phyloP scores from a whole-genome alignment of 441 rosid genomes.

The Pelargonium myrrhifolium region DNA sequence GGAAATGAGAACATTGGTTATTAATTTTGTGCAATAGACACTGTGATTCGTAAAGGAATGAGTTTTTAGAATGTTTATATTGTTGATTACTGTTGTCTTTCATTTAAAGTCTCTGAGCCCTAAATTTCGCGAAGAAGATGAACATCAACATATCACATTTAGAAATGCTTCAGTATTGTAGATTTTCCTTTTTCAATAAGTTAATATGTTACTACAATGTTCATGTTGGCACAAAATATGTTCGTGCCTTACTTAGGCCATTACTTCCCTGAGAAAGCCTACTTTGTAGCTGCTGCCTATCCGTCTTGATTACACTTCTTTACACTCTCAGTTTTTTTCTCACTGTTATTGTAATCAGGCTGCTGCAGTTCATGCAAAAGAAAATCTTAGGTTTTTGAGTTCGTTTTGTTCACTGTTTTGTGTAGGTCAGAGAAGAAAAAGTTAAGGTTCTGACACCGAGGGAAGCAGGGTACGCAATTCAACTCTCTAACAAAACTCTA shows the following conservation, averaged over 20 bases:
- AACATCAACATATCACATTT: no score
- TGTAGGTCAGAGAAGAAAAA: conserved; percentile 70
- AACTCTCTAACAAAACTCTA: conserved; percentile 70
- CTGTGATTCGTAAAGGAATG: background rate
- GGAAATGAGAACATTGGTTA: background rate
- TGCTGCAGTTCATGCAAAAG: conserved; percentile 3
- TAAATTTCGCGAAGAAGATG: no score
- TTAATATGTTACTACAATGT: no score
- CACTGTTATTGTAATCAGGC: background rate
- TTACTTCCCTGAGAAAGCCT: no score
- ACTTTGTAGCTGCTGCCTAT: no score
- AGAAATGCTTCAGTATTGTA: no score
- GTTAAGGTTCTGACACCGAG: conserved; percentile 72
- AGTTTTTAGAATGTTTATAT: background rate
- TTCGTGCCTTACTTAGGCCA: no score
- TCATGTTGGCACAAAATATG: no score
- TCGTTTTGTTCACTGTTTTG: conserved; percentile 13
- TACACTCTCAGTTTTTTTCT: no score
- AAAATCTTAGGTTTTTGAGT: conserved; percentile 6
- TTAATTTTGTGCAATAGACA: background rate
- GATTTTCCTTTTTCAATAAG: no score
- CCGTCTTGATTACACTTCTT: no score
- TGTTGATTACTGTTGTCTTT: background rate
- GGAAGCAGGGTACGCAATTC: conserved; percentile 93
- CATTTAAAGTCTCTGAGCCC: background rate